Base-by-base conservation (phyloP, 2,329 filamentous ascomycete genomes). In the Paraphoma sp. region DNA sequence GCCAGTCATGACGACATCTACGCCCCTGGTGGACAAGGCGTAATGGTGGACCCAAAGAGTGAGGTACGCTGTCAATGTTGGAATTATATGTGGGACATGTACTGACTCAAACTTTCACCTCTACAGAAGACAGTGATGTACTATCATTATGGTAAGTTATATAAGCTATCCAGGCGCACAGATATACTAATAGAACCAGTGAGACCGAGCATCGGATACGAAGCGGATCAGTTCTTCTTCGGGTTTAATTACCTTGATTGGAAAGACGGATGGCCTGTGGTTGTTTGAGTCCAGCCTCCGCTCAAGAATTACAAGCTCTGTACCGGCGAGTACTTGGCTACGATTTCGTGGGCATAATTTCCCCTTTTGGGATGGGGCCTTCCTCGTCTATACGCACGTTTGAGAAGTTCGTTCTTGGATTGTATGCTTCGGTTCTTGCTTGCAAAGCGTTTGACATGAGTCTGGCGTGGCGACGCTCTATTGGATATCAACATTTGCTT, bases 1-100 rank as follows among this genome's bases (percentile, higher is more conserved):
- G 81, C 80, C 51, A 85, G 82, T 31, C 86, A 90, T 64, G 84
- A 60, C 1, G 65, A 74, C 60, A 60, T 75, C 4, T 76, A 74
- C 64, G 71, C 70, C 31, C 71, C 72, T 3, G 72, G 72, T 9
- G 74, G 73, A 1, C 71, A 75, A 48, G 71, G 70, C 0, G 51
- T 76, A 3, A 56, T 71, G 51, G 50, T 61, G 12, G 54, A 68
- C 38, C 44, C 56, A 6, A 58, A 62, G 6, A 51, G 45, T 28
- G 54, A 56, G 23, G 23, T 23, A 23, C 23, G 23, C 23, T 23
- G 23, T 23, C 23, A 23, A 23, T 5, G 23, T 23, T 23, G 23
- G 5, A 5, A 23, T 23, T 23, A 23, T 2, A 23, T 23, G 5
- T 23, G 23, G 23, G 23, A 23, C 23, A 23, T 23, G 23, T 5